Conservation (phyloP, 2,329 filamentous ascomycete genomes). For the Monosporascus sp. region DNA sequence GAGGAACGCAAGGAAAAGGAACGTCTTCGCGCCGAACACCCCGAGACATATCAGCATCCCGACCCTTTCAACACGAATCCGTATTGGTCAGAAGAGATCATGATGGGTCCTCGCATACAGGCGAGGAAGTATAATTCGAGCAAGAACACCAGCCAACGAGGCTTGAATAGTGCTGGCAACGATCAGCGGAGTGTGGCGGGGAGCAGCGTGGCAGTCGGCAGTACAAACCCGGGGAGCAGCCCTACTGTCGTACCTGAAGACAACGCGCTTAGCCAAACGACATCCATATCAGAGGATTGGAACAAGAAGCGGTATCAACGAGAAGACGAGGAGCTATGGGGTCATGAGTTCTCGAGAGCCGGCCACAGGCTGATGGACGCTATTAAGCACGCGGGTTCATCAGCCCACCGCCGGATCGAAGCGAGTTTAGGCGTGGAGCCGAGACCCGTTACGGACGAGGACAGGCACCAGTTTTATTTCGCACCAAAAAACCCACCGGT, state of each 20-base stretch:
- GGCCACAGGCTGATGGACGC: constrained; percentile 54
- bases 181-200: constrained; percentile 40
- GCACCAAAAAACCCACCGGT: constrained; percentile 64
- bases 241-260: constrained; percentile 46
- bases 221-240: constrained; percentile 33
- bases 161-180: constrained; percentile 52
- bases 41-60: constrained; percentile 71
- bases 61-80: constrained; percentile 81
- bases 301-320: constrained; percentile 77
- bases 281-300: constrained; percentile 55
- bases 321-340: constrained; percentile 86
- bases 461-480: constrained; percentile 55
- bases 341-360: constrained; percentile 51
- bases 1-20: constrained; percentile 62
- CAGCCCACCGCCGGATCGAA: constrained; percentile 50
- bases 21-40: constrained; percentile 62
- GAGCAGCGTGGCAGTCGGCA: constrained; percentile 30
- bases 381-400: constrained; percentile 54
- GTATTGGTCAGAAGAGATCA: constrained; percentile 85
- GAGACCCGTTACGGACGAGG: constrained; percentile 45
- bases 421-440: constrained; percentile 49
- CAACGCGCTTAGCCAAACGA: constrained; percentile 28
- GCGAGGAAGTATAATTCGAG: constrained; percentile 54
- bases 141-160: constrained; percentile 56
- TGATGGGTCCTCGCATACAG: constrained; percentile 60